These are phyloP conservation scores for Penicillium aurantiogriseum DNA, from an alignment of 2,329 filamentous ascomycete species.

Conservation along the genomic window DNA sequence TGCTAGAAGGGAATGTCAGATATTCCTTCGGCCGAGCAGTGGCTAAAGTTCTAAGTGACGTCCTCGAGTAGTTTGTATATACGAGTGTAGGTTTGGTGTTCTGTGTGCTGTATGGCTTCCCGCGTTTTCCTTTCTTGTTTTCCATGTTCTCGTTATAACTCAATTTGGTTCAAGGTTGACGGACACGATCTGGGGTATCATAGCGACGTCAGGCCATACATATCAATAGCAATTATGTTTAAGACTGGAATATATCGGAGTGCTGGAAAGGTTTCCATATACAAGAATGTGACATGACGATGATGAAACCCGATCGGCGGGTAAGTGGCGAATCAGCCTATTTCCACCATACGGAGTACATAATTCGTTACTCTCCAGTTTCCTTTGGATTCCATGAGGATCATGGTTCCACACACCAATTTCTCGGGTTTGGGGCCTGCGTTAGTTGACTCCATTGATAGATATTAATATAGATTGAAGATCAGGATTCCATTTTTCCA, in stretches of 20 bases:
- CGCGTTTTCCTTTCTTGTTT: neutral
- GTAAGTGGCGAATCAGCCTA: slow-evolving; percentile 5
- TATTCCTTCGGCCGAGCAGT: neutral
- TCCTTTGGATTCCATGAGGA: neutral
- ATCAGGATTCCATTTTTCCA: neutral
- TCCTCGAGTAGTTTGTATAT: neutral
- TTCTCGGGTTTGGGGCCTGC: slow-evolving; percentile 5
- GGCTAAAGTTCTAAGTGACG: neutral
- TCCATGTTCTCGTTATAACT: neutral
- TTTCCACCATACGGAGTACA: slow-evolving; percentile 7
- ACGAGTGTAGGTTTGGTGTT: neutral
- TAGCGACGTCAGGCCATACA: neutral
- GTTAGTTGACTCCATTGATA: slow-evolving; percentile 3
- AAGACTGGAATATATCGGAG: neutral
- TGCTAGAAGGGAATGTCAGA: neutral
- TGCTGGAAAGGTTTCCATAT: neutral
- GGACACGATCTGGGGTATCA: neutral
- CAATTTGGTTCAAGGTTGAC: neutral
- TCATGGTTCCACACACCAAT: slow-evolving; percentile 1
- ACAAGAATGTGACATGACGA: slow-evolving; percentile 2
- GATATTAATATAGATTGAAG: neutral
- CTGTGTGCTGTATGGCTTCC: neutral
- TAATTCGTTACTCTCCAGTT: neutral
- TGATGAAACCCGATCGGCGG: slow-evolving; percentile 13
- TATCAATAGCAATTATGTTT: neutral